Evolutionary conservation across 352 stramenopile genomes (phyloP).

Genomic region (Phytophthora litchii): DNA sequence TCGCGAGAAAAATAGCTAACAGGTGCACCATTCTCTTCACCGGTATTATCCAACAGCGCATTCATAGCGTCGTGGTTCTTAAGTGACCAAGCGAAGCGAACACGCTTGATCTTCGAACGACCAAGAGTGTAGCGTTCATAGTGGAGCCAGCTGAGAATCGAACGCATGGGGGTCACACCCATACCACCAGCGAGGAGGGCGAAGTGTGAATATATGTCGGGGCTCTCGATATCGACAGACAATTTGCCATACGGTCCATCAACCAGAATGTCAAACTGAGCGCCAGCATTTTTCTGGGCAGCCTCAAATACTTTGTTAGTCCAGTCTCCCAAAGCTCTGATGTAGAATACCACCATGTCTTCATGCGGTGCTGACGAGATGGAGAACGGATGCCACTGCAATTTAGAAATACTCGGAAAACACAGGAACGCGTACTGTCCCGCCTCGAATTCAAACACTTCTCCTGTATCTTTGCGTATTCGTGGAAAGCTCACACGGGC

Average conservation of each 20-base stretch:
- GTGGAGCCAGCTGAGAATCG: constrained; percentile 28
- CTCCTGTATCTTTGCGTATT: constrained; percentile 31
- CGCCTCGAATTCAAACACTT: constrained; percentile 36
- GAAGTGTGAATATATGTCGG: constrained; percentile 46
- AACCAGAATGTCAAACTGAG: constrained; percentile 36
- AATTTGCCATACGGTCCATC: constrained; percentile 39
- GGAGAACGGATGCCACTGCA: constrained; percentile 89
- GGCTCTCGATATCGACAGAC: constrained; percentile 43
- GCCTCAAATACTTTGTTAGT: constrained; percentile 39
- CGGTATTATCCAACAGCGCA: constrained; percentile 12
- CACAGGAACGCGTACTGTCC: constrained; percentile 80
- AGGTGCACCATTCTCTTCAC: background rate
- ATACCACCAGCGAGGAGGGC: constrained; percentile 49
- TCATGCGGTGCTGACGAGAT: constrained; percentile 72
- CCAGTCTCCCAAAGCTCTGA: constrained; percentile 59
- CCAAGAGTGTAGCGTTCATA: constrained; percentile 22
- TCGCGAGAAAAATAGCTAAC: constrained; percentile 8
- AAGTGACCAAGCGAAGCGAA: constrained; percentile 48
- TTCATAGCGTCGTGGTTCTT: constrained; percentile 37
- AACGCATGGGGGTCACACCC: constrained; percentile 51
- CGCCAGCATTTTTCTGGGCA: background rate
- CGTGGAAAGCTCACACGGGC: constrained; percentile 41
- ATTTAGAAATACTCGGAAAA: constrained; percentile 55
- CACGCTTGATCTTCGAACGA: constrained; percentile 30
- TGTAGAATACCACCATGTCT: constrained; percentile 54